Evolutionary conservation across 805 yeast genomes (phyloP), one percentile per base, ranked within the genome.

Genomic region (Candida saitoana): DNA sequence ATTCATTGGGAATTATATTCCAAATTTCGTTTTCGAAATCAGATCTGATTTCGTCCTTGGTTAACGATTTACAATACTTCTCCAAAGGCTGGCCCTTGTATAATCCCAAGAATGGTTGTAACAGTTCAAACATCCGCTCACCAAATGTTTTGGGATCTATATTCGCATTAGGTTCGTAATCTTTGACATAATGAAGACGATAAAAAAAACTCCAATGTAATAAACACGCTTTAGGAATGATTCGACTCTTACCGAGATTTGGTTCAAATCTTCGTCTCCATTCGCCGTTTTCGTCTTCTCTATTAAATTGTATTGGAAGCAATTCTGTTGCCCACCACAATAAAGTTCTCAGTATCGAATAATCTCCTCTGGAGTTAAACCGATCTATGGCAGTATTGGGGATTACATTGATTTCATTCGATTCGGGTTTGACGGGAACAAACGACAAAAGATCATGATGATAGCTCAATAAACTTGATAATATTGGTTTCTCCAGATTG

Each of bases 131-230:
- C 37, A 56, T 52, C 20, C 47, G 44, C 9, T 15, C 20, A 3
- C 61, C 62, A 15, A 59, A 33, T 3, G 34, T 15, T 6, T 49
- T 46, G 11, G 20, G 12, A 4, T 59, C 57, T 9, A 62, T 24
- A 39, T 59, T 60, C 1, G 33, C 30, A 16, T 36, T 31, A 0
- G 83, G 83, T 1, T 57, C 43, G 47, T 78, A 77, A 48, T 71
- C 75, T 27, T 54, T 42, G 40, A 74, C 65, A 46, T 60, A 69
- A 44, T 70, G 76, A 41, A 74, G 51, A 47, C 83, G 63, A 78
- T 82, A 81, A 45, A 65, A 67, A 1, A 80, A 71, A 36, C 86
- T 79, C 87, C 87, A 82, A 56, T 82, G 87, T 25, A 80, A 45
- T 11, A 56, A 58, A 8, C 74, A 71, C 43, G 67, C 57, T 1